Percentiles rank a stretch among this genome's conserved stretches.
These are phyloP conservation scores for Stephania yunnanensis DNA, from an alignment of 164 flowering plant genomes.

Conservation along the genomic window DNA sequence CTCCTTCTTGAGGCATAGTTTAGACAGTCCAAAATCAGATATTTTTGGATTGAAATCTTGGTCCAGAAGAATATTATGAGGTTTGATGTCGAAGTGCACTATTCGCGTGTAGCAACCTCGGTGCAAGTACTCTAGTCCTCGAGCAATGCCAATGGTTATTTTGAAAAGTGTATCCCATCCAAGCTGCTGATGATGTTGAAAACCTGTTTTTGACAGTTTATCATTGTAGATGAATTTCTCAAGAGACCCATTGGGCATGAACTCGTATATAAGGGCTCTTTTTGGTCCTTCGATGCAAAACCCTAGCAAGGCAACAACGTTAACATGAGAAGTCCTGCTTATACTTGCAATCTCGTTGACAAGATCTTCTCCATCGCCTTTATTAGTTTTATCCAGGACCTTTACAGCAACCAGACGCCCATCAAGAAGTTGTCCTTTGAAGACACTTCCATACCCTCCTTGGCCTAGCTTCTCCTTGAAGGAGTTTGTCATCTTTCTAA, in stretches of 20 bases:
- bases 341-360: slow-evolving; percentile 9
- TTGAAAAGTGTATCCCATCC: slow-evolving; percentile 10
- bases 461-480: slow-evolving; percentile 9
- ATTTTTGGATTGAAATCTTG: slow-evolving; percentile 10
- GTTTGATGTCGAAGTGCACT: slow-evolving; percentile 13
- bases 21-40: slow-evolving; percentile 11
- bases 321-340: slow-evolving; percentile 5
- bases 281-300: slow-evolving; percentile 5
- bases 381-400: background rate
- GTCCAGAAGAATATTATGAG: slow-evolving; percentile 12
- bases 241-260: slow-evolving; percentile 10
- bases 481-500: slow-evolving; percentile 4
- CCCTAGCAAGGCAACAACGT: slow-evolving; percentile 3
- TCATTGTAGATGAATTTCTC: slow-evolving; percentile 5
- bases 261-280: slow-evolving; percentile 10
- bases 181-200: background rate
- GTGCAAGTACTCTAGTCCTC: slow-evolving; percentile 13
- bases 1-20: background rate
- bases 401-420: slow-evolving; percentile 4
- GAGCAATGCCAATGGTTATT: slow-evolving; percentile 11
- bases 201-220: background rate
- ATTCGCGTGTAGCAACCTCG: slow-evolving; percentile 8
- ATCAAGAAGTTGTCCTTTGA: background rate
- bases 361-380: slow-evolving; percentile 13
- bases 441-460: slow-evolving; percentile 12